A percentile compares a stretch with the other conserved stretches of the same genome.
Conservation (phyloP, 257 asterid species). For the Mitragyna speciosa region DNA sequence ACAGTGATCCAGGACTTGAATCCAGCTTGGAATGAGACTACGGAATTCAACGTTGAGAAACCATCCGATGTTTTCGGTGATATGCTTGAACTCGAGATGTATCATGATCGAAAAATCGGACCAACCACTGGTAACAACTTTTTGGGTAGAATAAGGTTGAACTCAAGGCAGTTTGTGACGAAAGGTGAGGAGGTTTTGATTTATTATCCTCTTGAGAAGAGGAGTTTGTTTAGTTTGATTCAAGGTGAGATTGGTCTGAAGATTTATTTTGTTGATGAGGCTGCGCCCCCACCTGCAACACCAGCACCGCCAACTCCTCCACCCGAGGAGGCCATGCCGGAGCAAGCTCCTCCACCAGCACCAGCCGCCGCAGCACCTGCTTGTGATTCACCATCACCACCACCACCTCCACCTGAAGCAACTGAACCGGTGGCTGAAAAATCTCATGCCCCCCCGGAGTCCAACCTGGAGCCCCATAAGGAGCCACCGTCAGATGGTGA, state of each 20-base stretch:
- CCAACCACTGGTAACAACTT: constrained; percentile 81
- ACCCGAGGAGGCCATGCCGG: constrained; percentile 35
- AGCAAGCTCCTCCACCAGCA: constrained; percentile 19
- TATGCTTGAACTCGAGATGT: constrained; percentile 62
- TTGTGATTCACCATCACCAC: constrained; percentile 18
- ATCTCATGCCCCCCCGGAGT: constrained; percentile 23
- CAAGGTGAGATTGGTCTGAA: constrained; percentile 82
- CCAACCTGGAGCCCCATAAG: constrained; percentile 15
- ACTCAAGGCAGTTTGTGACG: constrained; percentile 70
- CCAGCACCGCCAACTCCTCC: constrained; percentile 35
- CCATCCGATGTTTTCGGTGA: constrained; percentile 70
- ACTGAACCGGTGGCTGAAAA: constrained; percentile 23
- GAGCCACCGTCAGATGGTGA: constrained; percentile 26
- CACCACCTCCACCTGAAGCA: constrained; percentile 21
- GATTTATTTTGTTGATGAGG: constrained; percentile 62
- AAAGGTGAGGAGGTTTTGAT: constrained; percentile 90
- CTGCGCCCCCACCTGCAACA: constrained; percentile 46
- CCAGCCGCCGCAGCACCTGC: constrained; percentile 12
- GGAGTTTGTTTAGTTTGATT: constrained; percentile 59
- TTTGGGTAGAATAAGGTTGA: constrained; percentile 62
- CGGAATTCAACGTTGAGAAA: constrained; percentile 65
- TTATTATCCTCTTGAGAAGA: constrained; percentile 73
- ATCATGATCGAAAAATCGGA: constrained; percentile 59
- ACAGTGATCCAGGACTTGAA: constrained; percentile 63
- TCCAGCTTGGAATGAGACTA: constrained; percentile 67